These are phyloP conservation scores for Aspergillus sergii DNA, from an alignment of 2,329 filamentous ascomycete genomes.

Conservation along the genomic window DNA sequence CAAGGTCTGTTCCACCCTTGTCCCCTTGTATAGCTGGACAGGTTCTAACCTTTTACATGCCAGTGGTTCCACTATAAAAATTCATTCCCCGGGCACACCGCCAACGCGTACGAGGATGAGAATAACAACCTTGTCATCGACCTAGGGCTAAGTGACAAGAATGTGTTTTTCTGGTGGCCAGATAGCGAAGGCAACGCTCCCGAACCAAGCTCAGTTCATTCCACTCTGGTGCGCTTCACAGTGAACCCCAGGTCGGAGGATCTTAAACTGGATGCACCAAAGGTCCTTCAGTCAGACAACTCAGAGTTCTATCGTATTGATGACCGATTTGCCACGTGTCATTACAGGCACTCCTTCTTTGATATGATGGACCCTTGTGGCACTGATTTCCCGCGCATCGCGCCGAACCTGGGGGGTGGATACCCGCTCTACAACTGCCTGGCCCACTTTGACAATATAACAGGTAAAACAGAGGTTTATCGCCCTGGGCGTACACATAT, in stretches of 20 bases:
- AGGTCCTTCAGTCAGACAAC: conserved; percentile 34
- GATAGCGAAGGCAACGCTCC: conserved; percentile 40
- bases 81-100: conserved; percentile 41
- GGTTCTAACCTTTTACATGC: no score
- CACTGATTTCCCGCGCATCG: conserved; percentile 33
- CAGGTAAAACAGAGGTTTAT: conserved; percentile 45
- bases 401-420: conserved; percentile 32
- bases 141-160: conserved; percentile 40
- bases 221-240: conserved; percentile 30
- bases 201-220: conserved; percentile 29
- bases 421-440: conserved; percentile 50
- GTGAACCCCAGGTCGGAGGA: conserved; percentile 26
- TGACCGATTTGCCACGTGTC: conserved; percentile 46
- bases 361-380: conserved; percentile 46
- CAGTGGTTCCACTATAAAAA: conserved; percentile 43
- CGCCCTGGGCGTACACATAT: conserved; percentile 47
- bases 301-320: conserved; percentile 56
- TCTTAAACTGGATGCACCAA: conserved; percentile 24
- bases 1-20: conserved; percentile 23
- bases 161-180: conserved; percentile 49
- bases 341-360: conserved; percentile 46
- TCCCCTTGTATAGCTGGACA: background rate
- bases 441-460: conserved; percentile 45
- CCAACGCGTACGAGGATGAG: conserved; percentile 41
- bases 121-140: conserved; percentile 37